These are phyloP conservation scores for Posidonia oceanica DNA, from an alignment of 116 monocot species.

Conservation along the genomic window DNA sequence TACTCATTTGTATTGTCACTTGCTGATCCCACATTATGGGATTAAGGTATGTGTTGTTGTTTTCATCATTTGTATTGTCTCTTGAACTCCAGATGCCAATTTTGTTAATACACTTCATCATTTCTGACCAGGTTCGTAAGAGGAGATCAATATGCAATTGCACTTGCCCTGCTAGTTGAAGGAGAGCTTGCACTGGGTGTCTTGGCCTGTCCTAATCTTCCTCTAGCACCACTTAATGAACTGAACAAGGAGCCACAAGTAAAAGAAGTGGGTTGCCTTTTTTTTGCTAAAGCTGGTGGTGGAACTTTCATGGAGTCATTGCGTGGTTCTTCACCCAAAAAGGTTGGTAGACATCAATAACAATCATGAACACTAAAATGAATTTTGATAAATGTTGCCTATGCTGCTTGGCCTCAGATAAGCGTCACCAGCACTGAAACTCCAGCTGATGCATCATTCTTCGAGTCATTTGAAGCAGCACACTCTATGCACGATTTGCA, in stretches of 20 bases:
- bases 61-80: neutral
- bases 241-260: conserved; percentile 6
- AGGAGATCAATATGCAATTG: conserved; percentile 98
- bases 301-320: conserved; percentile 66
- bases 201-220: conserved; percentile 94
- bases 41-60: too few species aligned
- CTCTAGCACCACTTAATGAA: conserved; percentile 31
- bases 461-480: conserved; percentile 93
- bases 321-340: conserved; percentile 43
- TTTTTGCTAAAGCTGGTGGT: conserved; percentile 68
- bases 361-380: neutral
- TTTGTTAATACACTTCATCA: too few species aligned
- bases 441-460: conserved; percentile 83
- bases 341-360: conserved; percentile 24
- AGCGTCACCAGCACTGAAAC: conserved; percentile 46
- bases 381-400: neutral
- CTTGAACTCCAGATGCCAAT: too few species aligned
- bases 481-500: conserved; percentile 83
- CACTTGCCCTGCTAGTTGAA: conserved; percentile 75
- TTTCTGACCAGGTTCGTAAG: conserved; percentile 52
- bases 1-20: neutral
- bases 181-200: conserved; percentile 85
- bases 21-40: neutral
- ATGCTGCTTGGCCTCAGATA: conserved; percentile 31
- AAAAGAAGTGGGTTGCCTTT: conserved; percentile 68